Conservation (phyloP, 2,329 filamentous ascomycete species). For the Akanthomyces lecanii region DNA sequence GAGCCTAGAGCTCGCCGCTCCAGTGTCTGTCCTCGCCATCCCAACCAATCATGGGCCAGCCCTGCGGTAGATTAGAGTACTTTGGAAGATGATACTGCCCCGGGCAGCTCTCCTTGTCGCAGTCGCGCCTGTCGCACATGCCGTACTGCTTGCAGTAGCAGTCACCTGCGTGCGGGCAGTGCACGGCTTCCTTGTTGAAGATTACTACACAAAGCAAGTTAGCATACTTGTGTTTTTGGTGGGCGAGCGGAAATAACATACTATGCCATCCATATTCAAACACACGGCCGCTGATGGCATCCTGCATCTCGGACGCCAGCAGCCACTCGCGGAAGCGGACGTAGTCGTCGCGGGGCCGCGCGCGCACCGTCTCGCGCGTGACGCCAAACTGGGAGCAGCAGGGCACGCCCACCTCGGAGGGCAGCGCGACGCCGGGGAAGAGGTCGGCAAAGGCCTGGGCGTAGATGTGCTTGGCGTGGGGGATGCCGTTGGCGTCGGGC, state of each 20-base stretch:
- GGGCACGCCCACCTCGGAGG: constrained; percentile 48
- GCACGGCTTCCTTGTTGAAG: constrained; percentile 52
- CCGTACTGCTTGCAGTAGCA: constrained; percentile 68
- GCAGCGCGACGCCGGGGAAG: constrained; percentile 39
- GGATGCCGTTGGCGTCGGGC: constrained; percentile 30
- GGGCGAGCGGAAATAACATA: constrained; percentile 24
- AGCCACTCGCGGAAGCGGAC: constrained; percentile 56
- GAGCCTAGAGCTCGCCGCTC: constrained; percentile 7
- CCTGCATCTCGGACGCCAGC: constrained; percentile 48
- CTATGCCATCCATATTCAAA: constrained; percentile 65
- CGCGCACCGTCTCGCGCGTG: constrained; percentile 46
- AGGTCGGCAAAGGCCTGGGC: constrained; percentile 40
- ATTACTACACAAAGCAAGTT: constrained; percentile 41
- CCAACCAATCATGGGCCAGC: constrained; percentile 59
- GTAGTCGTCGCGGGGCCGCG: constrained; percentile 50
- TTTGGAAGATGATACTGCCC: constrained; percentile 57
- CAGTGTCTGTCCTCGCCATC: constrained; percentile 29
- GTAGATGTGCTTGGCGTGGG: constrained; percentile 40
- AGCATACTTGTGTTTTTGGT: not conserved
- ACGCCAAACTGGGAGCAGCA: constrained; percentile 66
- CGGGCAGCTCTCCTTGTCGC: constrained; percentile 45
- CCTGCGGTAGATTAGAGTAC: constrained; percentile 53
- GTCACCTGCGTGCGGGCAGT: constrained; percentile 56
- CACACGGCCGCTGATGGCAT: constrained; percentile 54
- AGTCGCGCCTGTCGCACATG: constrained; percentile 44